Conservation (phyloP, 805 yeast species). For the Pichia nanzhaoensis region DNA sequence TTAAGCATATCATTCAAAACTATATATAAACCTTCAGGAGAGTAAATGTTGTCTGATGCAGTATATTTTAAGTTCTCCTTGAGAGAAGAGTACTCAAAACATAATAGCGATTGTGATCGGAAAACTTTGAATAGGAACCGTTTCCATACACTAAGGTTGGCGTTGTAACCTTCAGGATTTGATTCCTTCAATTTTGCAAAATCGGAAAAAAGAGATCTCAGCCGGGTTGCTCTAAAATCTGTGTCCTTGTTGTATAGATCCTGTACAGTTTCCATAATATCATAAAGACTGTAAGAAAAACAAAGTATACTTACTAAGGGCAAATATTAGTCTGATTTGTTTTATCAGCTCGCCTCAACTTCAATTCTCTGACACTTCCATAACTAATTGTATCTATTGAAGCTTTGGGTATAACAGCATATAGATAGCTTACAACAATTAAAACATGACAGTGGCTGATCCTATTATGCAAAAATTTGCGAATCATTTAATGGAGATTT, state of each 20-base stretch:
- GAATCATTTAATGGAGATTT: slow-evolving; percentile 16
- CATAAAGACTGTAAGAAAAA: not conserved
- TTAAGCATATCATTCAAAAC: slow-evolving; percentile 6
- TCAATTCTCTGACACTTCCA: too few species aligned
- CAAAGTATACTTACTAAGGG: not conserved
- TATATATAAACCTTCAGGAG: slow-evolving; percentile 5
- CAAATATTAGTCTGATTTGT: too few species aligned
- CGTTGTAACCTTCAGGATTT: slow-evolving; percentile 44
- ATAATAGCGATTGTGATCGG: slow-evolving; percentile 21
- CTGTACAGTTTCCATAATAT: slow-evolving; percentile 1
- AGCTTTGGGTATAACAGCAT: too few species aligned
- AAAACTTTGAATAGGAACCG: slow-evolving; percentile 27
- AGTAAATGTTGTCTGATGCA: not conserved
- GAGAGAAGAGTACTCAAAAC: slow-evolving; percentile 18
- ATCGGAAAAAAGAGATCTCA: slow-evolving; percentile 43
- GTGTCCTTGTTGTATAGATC: slow-evolving; percentile 2
- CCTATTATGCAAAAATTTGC: slow-evolving; percentile 16
- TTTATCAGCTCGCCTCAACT: too few species aligned
- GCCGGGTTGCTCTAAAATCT: slow-evolving; percentile 26
- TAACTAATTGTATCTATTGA: too few species aligned
- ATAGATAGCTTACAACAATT: too few species aligned
- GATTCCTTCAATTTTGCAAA: slow-evolving; percentile 36
- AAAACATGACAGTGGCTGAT: slow-evolving; percentile 13
- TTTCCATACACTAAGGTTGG: slow-evolving; percentile 44
- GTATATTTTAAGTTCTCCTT: slow-evolving; percentile 13